Percentiles rank a stretch among this genome's conserved stretches.
Evolutionary conservation across 345 rosid species (phyloP).

Genomic region (Isatis tinctoria): DNA sequence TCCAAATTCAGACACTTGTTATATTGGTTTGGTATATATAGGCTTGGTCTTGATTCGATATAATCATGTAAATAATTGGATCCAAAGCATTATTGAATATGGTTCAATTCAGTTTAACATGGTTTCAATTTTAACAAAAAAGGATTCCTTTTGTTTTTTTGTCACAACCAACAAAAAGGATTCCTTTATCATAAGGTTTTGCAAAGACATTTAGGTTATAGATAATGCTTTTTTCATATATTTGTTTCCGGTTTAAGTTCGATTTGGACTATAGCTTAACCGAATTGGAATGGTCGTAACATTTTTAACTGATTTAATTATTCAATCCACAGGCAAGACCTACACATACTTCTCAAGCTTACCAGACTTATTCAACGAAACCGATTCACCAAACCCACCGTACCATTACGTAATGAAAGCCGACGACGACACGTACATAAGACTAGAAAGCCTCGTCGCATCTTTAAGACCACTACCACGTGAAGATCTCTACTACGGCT

Average conservation of each 20-base stretch:
- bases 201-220: background rate
- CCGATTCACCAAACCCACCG: constrained; percentile 43
- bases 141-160: background rate
- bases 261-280: background rate
- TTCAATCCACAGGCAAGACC: constrained; percentile 44
- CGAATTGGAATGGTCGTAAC: background rate
- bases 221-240: too few species aligned
- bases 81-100: background rate
- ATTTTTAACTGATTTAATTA: background rate
- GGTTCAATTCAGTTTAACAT: background rate
- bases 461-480: constrained; percentile 66
- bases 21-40: background rate
- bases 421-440: constrained; percentile 68
- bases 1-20: background rate
- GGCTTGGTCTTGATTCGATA: background rate
- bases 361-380: constrained; percentile 48
- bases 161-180: background rate
- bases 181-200: background rate
- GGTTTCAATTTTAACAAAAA: background rate
- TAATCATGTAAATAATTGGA: background rate
- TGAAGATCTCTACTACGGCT: constrained; percentile 80
- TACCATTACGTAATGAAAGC: constrained; percentile 88
- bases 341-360: constrained; percentile 77
- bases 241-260: background rate
- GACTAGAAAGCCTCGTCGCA: constrained; percentile 48